Percentiles rank a stretch among this genome's conserved stretches.
Evolutionary conservation across 2,329 filamentous ascomycete species (phyloP).

Genomic region (Ophiostoma pallidulum): DNA sequence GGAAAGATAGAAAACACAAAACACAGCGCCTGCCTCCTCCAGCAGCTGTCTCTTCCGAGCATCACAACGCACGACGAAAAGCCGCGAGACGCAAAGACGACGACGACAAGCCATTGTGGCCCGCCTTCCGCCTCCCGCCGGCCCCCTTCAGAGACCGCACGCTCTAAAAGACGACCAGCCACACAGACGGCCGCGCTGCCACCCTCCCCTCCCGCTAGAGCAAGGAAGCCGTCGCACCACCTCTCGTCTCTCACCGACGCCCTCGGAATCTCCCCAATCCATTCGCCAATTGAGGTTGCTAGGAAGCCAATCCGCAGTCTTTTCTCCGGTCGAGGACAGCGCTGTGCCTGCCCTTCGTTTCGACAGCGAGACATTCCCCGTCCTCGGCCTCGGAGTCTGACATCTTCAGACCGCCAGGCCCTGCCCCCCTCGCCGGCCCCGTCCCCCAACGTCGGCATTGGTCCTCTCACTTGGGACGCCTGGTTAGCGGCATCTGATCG

Average conservation of each 20-base stretch:
- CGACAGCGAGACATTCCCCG: conserved; percentile 1
- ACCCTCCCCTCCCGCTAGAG: background rate
- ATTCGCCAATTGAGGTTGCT: conserved; percentile 9
- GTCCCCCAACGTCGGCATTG: too few relatives aligned
- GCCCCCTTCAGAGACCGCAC: too few relatives aligned
- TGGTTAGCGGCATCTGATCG: background rate
- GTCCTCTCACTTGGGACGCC: background rate
- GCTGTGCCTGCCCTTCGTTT: background rate
- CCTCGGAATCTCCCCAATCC: too few relatives aligned
- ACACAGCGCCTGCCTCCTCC: background rate
- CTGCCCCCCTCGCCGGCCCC: too few relatives aligned
- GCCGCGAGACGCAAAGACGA: too few relatives aligned
- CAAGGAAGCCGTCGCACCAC: background rate
- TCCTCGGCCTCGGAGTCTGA: too few relatives aligned
- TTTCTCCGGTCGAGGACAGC: conserved; percentile 2
- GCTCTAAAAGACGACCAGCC: too few relatives aligned
- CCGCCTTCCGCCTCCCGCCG: too few relatives aligned
- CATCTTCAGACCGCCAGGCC: too few relatives aligned
- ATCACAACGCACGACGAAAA: background rate
- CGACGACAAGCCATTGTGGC: too few relatives aligned
- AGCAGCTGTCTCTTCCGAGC: background rate
- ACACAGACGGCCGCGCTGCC: too few relatives aligned
- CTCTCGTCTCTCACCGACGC: background rate
- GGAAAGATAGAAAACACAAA: background rate
- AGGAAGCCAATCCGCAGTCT: background rate